Conservation (phyloP, 2,329 filamentous ascomycete species). For the Venturia pyrina region DNA sequence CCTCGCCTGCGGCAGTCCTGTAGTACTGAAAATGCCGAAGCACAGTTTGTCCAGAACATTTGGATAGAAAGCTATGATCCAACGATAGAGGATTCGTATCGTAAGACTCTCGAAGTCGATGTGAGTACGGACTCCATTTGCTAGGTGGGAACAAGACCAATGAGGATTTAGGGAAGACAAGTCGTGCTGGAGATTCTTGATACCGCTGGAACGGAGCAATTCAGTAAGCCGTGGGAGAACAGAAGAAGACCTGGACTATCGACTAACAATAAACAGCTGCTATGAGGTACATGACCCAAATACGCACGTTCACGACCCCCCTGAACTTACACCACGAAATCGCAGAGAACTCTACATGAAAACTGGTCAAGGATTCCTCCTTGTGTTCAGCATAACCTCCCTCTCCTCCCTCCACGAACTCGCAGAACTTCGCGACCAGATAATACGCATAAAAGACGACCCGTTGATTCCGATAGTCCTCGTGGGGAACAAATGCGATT, state of each 20-base stretch:
- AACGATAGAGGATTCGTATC: slow-evolving; percentile 52
- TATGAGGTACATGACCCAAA: slow-evolving; percentile 40
- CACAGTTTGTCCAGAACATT: slow-evolving; percentile 88
- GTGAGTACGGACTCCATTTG: slow-evolving; percentile 43
- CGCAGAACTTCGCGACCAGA: slow-evolving; percentile 72
- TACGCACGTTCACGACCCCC: not conserved
- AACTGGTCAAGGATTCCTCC: slow-evolving; percentile 79
- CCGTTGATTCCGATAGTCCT: slow-evolving; percentile 79
- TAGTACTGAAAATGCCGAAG: slow-evolving; percentile 25
- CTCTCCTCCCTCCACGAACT: slow-evolving; percentile 75
- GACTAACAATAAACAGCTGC: slow-evolving; percentile 31
- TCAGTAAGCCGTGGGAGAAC: slow-evolving; percentile 52
- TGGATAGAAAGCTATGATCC: slow-evolving; percentile 73
- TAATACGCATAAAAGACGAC: slow-evolving; percentile 83
- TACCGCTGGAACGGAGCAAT: slow-evolving; percentile 85
- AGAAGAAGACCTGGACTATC: not conserved
- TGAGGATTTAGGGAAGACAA: slow-evolving; percentile 58
- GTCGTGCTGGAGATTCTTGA: slow-evolving; percentile 86
- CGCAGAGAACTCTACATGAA: slow-evolving; percentile 80
- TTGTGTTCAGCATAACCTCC: slow-evolving; percentile 88
- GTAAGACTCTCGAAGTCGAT: slow-evolving; percentile 62
- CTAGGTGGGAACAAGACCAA: slow-evolving; percentile 13
- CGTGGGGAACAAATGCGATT: slow-evolving; percentile 83
- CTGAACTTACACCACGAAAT: not conserved
- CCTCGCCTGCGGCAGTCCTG: slow-evolving; percentile 13